phyloP scores from a whole-genome alignment of 2,329 filamentous ascomycete species.

The Clarireedia monteithiana region DNA sequence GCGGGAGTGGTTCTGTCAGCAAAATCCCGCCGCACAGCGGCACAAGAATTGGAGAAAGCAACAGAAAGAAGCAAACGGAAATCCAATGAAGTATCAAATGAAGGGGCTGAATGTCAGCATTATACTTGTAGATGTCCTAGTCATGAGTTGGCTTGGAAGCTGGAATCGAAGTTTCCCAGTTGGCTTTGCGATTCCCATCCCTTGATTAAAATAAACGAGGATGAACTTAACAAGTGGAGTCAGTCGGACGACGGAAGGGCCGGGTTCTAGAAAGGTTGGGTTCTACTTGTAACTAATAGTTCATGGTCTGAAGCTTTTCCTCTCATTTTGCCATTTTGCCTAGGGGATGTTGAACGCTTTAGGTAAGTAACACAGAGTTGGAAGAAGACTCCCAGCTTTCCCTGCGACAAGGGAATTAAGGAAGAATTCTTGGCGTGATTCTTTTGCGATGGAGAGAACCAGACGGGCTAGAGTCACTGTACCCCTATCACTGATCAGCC shows the following conservation, averaged over 20 bases:
- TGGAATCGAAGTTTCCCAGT: neutral
- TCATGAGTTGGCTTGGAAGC: slow-evolving; percentile 2
- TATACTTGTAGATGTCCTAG: neutral
- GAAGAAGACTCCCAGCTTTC: too few species aligned
- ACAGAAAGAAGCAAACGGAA: neutral
- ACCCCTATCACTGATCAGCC: neutral
- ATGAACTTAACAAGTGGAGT: neutral
- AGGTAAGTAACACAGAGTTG: too few species aligned
- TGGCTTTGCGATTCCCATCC: neutral
- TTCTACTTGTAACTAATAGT: neutral
- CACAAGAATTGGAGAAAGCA: neutral
- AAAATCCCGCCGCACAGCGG: neutral
- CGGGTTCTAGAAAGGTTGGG: neutral
- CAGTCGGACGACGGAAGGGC: neutral
- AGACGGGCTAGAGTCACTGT: neutral
- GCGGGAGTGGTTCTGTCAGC: slow-evolving; percentile 10
- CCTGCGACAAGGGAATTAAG: too few species aligned
- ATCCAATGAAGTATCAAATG: neutral
- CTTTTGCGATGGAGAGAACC: too few species aligned
- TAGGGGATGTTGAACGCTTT: too few species aligned
- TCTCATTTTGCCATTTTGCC: too few species aligned
- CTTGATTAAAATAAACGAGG: neutral
- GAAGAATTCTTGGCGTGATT: neutral
- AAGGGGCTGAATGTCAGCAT: slow-evolving; percentile 6
- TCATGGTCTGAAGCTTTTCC: neutral